phyloP scores from a whole-genome alignment of 306 rosid genomes.

The Gynostemma pentaphyllum region DNA sequence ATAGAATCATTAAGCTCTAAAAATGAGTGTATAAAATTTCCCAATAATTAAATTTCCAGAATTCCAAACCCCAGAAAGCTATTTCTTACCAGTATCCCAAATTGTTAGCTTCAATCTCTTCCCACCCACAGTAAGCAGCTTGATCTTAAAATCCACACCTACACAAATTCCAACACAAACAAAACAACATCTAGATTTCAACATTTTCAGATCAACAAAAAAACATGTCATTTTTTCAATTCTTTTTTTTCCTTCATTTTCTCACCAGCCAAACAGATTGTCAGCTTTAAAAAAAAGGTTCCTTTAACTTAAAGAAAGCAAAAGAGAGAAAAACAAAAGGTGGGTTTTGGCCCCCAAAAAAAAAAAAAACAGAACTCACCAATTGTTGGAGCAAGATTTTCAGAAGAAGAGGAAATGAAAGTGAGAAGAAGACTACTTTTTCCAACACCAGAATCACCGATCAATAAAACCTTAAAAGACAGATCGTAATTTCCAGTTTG shows the following conservation, averaged over 20 bases:
- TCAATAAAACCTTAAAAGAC: constrained; percentile 87
- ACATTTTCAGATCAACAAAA: not conserved
- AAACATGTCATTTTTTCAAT: not conserved
- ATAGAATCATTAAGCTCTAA: not conserved
- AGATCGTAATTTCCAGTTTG: constrained; percentile 71
- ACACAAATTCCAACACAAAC: not conserved
- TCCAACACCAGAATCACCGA: constrained; percentile 97
- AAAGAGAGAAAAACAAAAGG: not conserved
- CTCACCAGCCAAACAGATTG: constrained; percentile 6
- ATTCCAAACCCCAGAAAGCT: not conserved
- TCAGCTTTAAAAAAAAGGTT: not conserved
- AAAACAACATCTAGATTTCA: not conserved
- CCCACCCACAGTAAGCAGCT: constrained; percentile 66
- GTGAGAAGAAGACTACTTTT: constrained; percentile 82
- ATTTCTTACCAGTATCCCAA: constrained; percentile 85
- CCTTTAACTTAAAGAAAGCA: not conserved
- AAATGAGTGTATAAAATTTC: not conserved
- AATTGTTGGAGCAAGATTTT: constrained; percentile 70
- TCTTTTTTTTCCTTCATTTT: not conserved
- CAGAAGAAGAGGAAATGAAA: constrained; percentile 59
- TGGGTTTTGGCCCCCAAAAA: constrained; percentile 5
- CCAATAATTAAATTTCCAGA: not conserved
- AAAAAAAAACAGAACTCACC: constrained; percentile 37
- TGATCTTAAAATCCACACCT: constrained; percentile 99
- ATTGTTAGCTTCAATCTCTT: constrained; percentile 88